Evolutionary conservation across 257 asterid genomes (phyloP), one percentile per base, ranked within the genome.

Genomic region (Solanum etuberosum): DNA sequence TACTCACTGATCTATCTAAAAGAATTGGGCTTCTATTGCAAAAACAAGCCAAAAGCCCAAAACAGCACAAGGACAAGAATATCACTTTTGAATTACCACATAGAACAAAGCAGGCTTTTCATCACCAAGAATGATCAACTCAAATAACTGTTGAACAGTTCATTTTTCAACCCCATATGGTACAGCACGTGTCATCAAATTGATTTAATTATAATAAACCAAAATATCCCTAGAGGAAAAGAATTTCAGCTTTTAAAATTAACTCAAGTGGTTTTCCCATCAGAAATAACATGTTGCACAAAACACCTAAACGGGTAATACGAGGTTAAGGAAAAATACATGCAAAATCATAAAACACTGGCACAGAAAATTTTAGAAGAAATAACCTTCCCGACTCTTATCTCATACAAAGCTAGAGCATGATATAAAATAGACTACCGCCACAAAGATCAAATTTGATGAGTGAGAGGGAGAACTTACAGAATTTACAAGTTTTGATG

Each of bases 401-500:
- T 78, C 61, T 48, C 40, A 29, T 43, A 27, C 65, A 25, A 37
- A 78, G 65, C 63, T 43, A 78, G 27, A 31, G 21, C 29, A 31
- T 81, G 70, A 81, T 81, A 48, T 81, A 81, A 48, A 81, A 32
- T 48, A 81, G 25, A 46, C 84, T 81, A 31, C 68, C 12, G 25
- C 68, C 34, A 48, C 67, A 73, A 34, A 42, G 11, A 84, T 85
- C 81, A 37, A 83, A 74, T 73, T 67, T 54, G 3, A 85, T 71
- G 83, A 32, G 46, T 35, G 42, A 68, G 89, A 81, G 13, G 85
- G 85, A 51, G 70, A 48, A 91, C 98, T 94, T 89, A 97, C 98
- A 86, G 98, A 95, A 92, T 97, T 94, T 86, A 81, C 91, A 88
- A 97, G 92, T 89, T 94, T 94, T 86, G 98, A 94, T 74, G 98